These are phyloP conservation scores for Mimosa pudica DNA, from an alignment of 306 rosid species.

Conservation along the genomic window DNA sequence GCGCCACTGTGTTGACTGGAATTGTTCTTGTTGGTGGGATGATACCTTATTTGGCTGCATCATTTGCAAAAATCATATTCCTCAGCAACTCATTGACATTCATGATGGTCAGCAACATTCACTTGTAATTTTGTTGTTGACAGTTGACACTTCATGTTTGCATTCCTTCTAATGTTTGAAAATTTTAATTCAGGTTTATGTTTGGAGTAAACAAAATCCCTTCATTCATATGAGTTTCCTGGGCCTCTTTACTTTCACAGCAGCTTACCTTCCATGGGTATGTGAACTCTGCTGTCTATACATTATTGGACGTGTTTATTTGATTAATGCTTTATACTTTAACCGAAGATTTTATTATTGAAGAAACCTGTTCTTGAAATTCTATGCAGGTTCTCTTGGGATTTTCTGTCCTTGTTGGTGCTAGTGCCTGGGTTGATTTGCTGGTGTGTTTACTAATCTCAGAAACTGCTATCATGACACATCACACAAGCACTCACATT, in stretches of 20 bases:
- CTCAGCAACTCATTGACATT: constrained; percentile 95
- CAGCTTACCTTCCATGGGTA: constrained; percentile 99
- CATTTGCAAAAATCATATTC: constrained; percentile 87
- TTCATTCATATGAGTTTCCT: constrained; percentile 95
- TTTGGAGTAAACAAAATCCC: constrained; percentile 99
- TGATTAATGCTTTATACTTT: not conserved
- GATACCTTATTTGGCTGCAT: constrained; percentile 87
- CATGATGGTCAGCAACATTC: constrained; percentile 74
- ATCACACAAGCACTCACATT: constrained; percentile 5
- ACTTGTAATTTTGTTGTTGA: constrained; percentile 8
- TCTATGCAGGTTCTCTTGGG: constrained; percentile 79
- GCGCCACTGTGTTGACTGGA: constrained; percentile 88
- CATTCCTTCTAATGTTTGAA: not conserved
- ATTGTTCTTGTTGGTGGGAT: constrained; percentile 92
- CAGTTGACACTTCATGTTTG: not conserved
- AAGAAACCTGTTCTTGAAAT: constrained; percentile 1
- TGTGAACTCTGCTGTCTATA: constrained; percentile 39
- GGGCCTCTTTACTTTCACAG: constrained; percentile 92
- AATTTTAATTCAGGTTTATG: constrained; percentile 70
- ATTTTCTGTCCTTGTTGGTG: constrained; percentile 94
- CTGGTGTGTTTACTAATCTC: constrained; percentile 56
- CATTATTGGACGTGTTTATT: constrained; percentile 24
- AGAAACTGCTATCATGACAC: constrained; percentile 16
- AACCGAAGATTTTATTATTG: not conserved
- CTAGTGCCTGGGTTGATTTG: constrained; percentile 97